A percentile compares a stretch with the other conserved stretches of the same genome.
Conservation (phyloP, 2,329 filamentous ascomycete genomes). For the Didymella sp. region DNA sequence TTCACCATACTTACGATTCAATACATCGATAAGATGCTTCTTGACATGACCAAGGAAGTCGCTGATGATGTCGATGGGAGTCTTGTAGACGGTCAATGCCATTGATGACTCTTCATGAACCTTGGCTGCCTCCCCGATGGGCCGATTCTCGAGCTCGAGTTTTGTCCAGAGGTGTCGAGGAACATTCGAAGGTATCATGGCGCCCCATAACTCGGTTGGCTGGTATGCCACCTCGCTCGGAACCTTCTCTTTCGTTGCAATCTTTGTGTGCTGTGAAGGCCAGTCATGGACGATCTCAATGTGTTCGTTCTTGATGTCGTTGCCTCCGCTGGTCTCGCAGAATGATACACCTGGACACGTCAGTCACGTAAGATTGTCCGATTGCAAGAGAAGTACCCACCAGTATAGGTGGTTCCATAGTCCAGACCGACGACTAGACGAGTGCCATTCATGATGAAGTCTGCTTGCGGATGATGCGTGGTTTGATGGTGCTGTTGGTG, state of each 20-base stretch:
- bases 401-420: slow-evolving; percentile 34
- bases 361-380: too few relatives aligned
- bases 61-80: slow-evolving; percentile 39
- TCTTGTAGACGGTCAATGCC: neutral
- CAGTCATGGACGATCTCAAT: slow-evolving; percentile 39
- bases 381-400: neutral
- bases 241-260: slow-evolving; percentile 41
- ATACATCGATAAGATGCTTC: slow-evolving; percentile 29
- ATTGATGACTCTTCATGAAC: slow-evolving; percentile 24
- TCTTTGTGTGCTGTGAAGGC: slow-evolving; percentile 31
- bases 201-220: neutral
- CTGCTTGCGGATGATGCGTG: neutral
- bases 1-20: slow-evolving; percentile 30
- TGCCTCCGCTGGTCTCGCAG: slow-evolving; percentile 29
- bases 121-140: slow-evolving; percentile 25
- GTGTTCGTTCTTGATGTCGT: neutral
- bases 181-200: slow-evolving; percentile 24
- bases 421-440: slow-evolving; percentile 27
- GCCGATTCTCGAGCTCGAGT: slow-evolving; percentile 31
- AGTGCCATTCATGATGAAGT: neutral
- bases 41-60: slow-evolving; percentile 38
- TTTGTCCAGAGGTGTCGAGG: slow-evolving; percentile 45
- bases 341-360: slow-evolving; percentile 36
- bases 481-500: neutral
- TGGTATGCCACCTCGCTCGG: slow-evolving; percentile 35